These are phyloP conservation scores for Arctium lappa DNA, from an alignment of 129 eudicot genomes.

Conservation along the genomic window DNA sequence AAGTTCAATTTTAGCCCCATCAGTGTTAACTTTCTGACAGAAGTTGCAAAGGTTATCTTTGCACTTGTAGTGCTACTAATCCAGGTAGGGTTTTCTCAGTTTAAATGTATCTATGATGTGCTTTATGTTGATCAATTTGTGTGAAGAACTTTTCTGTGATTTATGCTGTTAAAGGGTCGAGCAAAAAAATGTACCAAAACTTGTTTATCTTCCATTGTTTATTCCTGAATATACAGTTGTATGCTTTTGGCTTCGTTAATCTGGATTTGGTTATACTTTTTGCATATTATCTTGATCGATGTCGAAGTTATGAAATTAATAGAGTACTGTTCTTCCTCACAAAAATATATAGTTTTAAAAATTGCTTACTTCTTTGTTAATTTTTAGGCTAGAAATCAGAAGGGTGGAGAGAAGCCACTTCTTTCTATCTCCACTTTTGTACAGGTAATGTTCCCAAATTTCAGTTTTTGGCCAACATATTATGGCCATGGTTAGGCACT, in stretches of 20 bases:
- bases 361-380: background rate
- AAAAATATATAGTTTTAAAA: background rate
- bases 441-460: constrained; percentile 51
- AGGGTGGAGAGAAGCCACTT: constrained; percentile 92
- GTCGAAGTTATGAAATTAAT: too few species aligned
- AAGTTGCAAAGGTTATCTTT: constrained; percentile 78
- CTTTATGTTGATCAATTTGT: background rate
- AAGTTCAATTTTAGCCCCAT: constrained; percentile 32
- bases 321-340: too few species aligned
- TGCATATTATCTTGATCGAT: too few species aligned
- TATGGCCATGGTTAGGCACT: background rate
- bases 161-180: background rate
- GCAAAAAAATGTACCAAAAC: background rate
- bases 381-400: constrained; percentile 86
- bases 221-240: too few species aligned
- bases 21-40: background rate
- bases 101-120: background rate
- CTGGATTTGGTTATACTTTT: too few species aligned
- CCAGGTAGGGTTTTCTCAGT: constrained; percentile 51
- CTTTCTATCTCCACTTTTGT: constrained; percentile 77
- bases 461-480: constrained; percentile 6
- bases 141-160: too few species aligned
- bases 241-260: too few species aligned
- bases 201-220: too few species aligned
- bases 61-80: constrained; percentile 85